Conservation (phyloP, 257 asterid species). For the Voacanga thouarsii region DNA sequence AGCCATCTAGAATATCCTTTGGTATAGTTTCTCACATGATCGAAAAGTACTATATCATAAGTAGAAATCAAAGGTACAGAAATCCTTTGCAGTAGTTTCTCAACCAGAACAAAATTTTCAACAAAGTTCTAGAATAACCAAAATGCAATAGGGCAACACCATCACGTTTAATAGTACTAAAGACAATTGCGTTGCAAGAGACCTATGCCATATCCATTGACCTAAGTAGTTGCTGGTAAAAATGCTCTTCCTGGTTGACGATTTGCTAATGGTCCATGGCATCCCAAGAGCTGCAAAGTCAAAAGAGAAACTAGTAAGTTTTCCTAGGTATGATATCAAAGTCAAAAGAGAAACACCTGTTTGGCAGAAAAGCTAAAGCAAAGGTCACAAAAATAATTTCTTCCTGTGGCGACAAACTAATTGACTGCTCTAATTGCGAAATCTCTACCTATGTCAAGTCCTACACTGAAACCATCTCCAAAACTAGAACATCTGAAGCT, state of each 20-base stretch:
- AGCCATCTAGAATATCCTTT: too few species aligned
- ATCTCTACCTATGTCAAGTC: too few species aligned
- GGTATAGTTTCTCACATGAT: too few species aligned
- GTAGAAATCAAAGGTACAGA: neutral
- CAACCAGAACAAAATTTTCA: neutral
- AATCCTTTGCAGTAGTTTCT: neutral
- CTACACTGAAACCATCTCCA: too few species aligned
- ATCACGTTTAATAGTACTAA: neutral
- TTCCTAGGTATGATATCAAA: too few species aligned
- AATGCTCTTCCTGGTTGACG: slow-evolving; percentile 47
- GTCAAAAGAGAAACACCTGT: too few species aligned
- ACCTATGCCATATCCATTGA: neutral
- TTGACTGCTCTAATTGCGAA: too few species aligned
- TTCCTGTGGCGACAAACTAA: too few species aligned
- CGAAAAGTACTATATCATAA: neutral
- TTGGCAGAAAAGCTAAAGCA: too few species aligned
- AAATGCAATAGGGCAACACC: neutral
- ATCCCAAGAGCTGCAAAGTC: slow-evolving; percentile 38
- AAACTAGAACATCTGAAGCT: too few species aligned
- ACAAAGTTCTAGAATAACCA: neutral
- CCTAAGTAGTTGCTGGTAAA: slow-evolving; percentile 15
- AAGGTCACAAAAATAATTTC: too few species aligned
- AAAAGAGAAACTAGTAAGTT: neutral
- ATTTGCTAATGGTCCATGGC: slow-evolving; percentile 42
- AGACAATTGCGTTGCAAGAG: neutral